Conservation (phyloP, 202 grass and related monocot species). For the Bolboschoenoplectus hybrid region DNA sequence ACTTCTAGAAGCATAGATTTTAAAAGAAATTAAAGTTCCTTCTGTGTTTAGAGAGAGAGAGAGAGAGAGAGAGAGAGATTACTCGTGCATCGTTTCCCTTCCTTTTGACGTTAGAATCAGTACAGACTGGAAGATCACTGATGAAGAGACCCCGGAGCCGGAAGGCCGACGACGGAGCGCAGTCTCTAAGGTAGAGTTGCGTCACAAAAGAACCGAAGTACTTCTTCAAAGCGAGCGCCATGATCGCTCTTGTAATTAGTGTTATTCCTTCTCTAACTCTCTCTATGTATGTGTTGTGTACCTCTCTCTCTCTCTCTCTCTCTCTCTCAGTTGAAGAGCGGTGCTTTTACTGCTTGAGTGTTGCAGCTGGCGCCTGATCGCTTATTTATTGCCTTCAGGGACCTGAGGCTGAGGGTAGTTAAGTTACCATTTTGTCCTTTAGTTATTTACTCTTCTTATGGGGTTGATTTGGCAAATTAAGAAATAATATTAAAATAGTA, state of each 20-base stretch:
- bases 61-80: neutral
- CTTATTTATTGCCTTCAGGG: conserved; percentile 31
- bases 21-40: neutral
- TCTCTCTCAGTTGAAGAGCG: neutral
- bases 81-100: conserved; percentile 16
- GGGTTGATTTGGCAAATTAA: too few species aligned
- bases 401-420: too few species aligned
- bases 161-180: neutral
- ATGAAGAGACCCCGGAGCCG: conserved; percentile 1
- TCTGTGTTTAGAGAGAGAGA: neutral
- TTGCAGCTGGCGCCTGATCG: neutral
- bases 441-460: neutral
- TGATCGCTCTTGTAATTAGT: neutral
- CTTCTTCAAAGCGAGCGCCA: conserved; percentile 28
- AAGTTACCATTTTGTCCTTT: conserved; percentile 22
- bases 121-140: neutral
- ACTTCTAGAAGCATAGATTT: neutral
- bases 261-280: neutral
- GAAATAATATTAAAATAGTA: too few species aligned
- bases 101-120: neutral
- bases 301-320: neutral
- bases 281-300: neutral
- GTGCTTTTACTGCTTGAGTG: neutral
- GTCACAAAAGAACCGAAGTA: neutral
- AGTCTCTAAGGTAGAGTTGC: neutral